Evolutionary conservation across 1,284 basidiomycete species (phyloP), one percentile per base, ranked within the genome.

Genomic region (Porodaedalea pini): DNA sequence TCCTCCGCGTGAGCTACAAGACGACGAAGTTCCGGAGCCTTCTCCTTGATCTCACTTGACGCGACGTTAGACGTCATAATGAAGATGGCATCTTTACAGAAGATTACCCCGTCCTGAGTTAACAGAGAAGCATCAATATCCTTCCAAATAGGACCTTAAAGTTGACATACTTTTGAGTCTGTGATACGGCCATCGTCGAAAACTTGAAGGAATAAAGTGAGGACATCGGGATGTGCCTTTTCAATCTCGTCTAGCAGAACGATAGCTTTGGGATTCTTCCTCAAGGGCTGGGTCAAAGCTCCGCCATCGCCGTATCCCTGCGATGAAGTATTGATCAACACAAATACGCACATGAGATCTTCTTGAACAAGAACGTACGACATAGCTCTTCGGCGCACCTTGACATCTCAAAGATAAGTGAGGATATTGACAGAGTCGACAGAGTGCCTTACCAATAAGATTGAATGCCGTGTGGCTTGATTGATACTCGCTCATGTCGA

Each of bases 51-150:
- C 31, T 54, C 36, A 6, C 54, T 52, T 17, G 51, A 47, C 48
- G 51, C 57, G 34, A 58, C 44, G 37, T 58, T 58, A 1, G 57
- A 58, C 5, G 57, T 58, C 57, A 58, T 54, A 21, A 58, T 58
- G 52, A 54, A 58, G 10, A 58, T 36, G 3, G 57, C 57, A 37
- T 58, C 52, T 36, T 58, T 54, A 34, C 57, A 58, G 29, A 40
- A 54, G n/a, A 58, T 49, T 4, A 50, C 47, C 5, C 57, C 57
- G n/a, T 44, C 17, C 56, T 57, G 29, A n/a, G 5, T 15, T 8
- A 29, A n/a, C 27, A 6, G n/a, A n/a, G n/a, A n/a, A n/a, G n/a
- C n/a, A n/a, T n/a, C n/a, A n/a, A n/a, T n/a, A 19, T 31, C 21
- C 17, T 44, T 36, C 27, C 6, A 39, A 17, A 41, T 19, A 25